Evolutionary conservation across 2,329 filamentous ascomycete species (phyloP).

Genomic region (Biscogniauxia marginata): DNA sequence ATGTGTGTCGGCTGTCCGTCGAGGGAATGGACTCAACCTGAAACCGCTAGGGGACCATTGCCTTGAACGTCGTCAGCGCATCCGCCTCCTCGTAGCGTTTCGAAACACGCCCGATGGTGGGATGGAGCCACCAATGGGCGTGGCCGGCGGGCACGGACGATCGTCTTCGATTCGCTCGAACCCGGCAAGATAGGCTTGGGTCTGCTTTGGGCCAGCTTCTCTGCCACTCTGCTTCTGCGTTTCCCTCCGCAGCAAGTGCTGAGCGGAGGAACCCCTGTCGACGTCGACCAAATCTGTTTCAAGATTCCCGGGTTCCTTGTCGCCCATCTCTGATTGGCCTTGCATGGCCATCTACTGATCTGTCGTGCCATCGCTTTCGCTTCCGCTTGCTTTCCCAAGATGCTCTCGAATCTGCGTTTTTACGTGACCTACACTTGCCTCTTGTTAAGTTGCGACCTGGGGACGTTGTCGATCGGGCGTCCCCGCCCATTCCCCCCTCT

Average conservation of each 20-base stretch:
- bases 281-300: constrained; percentile 25
- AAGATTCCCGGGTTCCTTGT: constrained; percentile 17
- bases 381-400: not conserved
- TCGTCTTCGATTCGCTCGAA: constrained; percentile 16
- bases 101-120: constrained; percentile 30
- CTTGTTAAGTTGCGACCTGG: too few species aligned
- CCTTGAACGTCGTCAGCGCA: constrained; percentile 20
- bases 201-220: constrained; percentile 16
- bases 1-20: constrained; percentile 15
- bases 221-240: too few species aligned
- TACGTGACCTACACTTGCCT: too few species aligned
- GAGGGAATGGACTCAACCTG: constrained; percentile 30
- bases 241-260: too few species aligned
- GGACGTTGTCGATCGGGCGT: not conserved
- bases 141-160: not conserved
- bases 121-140: constrained; percentile 22
- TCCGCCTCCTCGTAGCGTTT: constrained; percentile 28
- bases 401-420: not conserved
- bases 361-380: not conserved
- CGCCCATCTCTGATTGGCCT: constrained; percentile 15
- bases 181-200: constrained; percentile 5
- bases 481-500: not conserved
- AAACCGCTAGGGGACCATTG: constrained; percentile 20
- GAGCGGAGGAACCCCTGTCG: constrained; percentile 19
- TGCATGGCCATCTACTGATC: constrained; percentile 6